Conservation (phyloP, 1,139 yeast species). For the Saccharomycopsis crataegensis region DNA sequence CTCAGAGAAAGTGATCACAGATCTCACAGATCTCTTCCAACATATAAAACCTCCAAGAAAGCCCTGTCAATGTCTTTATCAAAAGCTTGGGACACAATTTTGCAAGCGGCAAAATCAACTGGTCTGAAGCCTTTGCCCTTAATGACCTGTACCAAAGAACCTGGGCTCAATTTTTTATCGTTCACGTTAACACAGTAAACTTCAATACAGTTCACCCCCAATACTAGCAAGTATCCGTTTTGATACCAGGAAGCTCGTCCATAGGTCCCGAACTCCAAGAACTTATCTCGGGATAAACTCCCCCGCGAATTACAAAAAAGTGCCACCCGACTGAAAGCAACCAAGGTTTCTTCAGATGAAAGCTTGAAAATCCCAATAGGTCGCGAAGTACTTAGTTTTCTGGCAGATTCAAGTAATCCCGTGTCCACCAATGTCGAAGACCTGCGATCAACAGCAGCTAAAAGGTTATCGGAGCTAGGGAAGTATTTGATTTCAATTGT, state of each 20-base stretch:
- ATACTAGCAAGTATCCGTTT: constrained; percentile 3
- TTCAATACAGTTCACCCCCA: constrained; percentile 1
- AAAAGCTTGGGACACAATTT: too few species aligned
- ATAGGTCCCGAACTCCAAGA: constrained; percentile 1
- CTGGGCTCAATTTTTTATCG: not conserved
- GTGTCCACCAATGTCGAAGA: too few species aligned
- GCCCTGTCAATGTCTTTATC: too few species aligned
- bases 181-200: not conserved
- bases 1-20: too few species aligned
- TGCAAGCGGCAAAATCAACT: not conserved
- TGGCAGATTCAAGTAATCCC: too few species aligned
- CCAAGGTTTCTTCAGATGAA: not conserved
- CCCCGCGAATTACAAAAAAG: constrained; percentile 7
- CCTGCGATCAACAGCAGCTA: too few species aligned
- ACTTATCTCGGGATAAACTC: constrained; percentile 1
- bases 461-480: too few species aligned
- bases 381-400: too few species aligned
- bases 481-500: too few species aligned
- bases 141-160: not conserved
- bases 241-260: not conserved
- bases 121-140: constrained; percentile 1
- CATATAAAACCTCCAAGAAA: too few species aligned
- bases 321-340: constrained; percentile 3
- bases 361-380: too few species aligned
- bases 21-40: too few species aligned